A percentile compares a stretch with the other conserved stretches of the same genome.
Evolutionary conservation across 2,329 filamentous ascomycete species (phyloP).

Genomic region (Thyridium curvatum): DNA sequence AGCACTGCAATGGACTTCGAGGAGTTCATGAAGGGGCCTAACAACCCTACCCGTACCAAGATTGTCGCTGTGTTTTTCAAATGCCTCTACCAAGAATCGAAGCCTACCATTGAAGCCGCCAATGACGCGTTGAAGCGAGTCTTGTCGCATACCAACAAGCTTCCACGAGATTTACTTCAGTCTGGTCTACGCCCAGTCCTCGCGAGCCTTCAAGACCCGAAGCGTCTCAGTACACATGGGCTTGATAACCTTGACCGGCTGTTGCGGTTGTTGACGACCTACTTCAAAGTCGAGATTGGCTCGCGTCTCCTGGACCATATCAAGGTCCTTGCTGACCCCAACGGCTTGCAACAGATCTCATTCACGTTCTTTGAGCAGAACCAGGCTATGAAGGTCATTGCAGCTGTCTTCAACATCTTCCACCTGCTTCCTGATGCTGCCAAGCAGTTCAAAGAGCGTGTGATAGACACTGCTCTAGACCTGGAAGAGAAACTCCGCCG

Average conservation of each 20-base stretch:
- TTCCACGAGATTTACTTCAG: slow-evolving; percentile 93
- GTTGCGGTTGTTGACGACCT: slow-evolving; percentile 87
- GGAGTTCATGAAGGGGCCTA: slow-evolving; percentile 74
- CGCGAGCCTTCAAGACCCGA: slow-evolving; percentile 90
- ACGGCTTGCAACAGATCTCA: slow-evolving; percentile 77
- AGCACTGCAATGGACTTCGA: slow-evolving; percentile 91
- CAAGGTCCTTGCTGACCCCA: slow-evolving; percentile 79
- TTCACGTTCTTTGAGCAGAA: slow-evolving; percentile 95
- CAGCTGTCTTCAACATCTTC: slow-evolving; percentile 93
- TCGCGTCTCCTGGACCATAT: slow-evolving; percentile 89
- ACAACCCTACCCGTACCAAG: slow-evolving; percentile 57
- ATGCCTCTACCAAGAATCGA: slow-evolving; percentile 86
- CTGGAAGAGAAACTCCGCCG: slow-evolving; percentile 79
- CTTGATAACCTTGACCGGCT: slow-evolving; percentile 87
- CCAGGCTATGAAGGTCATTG: slow-evolving; percentile 86
- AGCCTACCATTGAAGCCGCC: slow-evolving; percentile 87
- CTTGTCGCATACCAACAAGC: slow-evolving; percentile 78
- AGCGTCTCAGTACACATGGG: slow-evolving; percentile 80
- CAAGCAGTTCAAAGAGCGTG: slow-evolving; percentile 80
- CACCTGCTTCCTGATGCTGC: slow-evolving; percentile 89
- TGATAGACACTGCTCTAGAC: slow-evolving; percentile 85
- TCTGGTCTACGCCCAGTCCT: slow-evolving; percentile 92
- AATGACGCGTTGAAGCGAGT: slow-evolving; percentile 87
- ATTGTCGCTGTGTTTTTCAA: slow-evolving; percentile 98
- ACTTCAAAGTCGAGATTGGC: slow-evolving; percentile 98